Evolutionary conservation across 2,329 filamentous ascomycete genomes (phyloP), one percentile per base, ranked within the genome.

Genomic region (Leptographium galeiforme): DNA sequence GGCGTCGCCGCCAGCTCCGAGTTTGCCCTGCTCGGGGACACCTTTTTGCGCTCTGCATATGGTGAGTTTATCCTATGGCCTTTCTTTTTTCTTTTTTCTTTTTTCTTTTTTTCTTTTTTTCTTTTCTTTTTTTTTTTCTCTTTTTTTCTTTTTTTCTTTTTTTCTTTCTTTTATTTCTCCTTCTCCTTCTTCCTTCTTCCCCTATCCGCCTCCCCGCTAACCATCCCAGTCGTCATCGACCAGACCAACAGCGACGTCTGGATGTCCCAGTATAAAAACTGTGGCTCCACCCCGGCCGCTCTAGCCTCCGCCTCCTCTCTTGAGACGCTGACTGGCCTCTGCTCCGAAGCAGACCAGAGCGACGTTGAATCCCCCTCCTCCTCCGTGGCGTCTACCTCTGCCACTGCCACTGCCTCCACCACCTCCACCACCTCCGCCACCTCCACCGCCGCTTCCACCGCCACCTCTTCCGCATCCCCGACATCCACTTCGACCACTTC

Each of bases 1-100:
- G 75, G 75, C 8, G 70, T 78, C 56, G 67, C 68, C 57, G 67
- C 71, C 10, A 75, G 68, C 58, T 63, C 68, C 8, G 66, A 69
- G 33, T 78, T 76, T 58, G 68, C 68, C 44, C 63, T 81, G n/a
- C 67, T 81, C n/a, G 78, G 78, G 12, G 78, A 79, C 59, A 78
- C 76, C 1, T 78, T 81, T 62, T 57, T 81, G 57, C 72, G 78
- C 10, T 77, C 74, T 12, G 75, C 75, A 25, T 79, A 78, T 57
- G 67, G 72, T 75, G 55, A 33, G 51, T 48, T 43, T 41, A 33
- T 30, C 10, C n/a, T n/a, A n/a, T n/a, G n/a, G n/a, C n/a, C 16
- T 33, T 36, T 30, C 40, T 49, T 50, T 43, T 10, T 11, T 19
- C 33, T 32, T n/a, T 10, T 30, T 6, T 30, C 38, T 39, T 8